Base-by-base conservation (phyloP, 805 yeast species). In the Priceomyces melissophilus region DNA sequence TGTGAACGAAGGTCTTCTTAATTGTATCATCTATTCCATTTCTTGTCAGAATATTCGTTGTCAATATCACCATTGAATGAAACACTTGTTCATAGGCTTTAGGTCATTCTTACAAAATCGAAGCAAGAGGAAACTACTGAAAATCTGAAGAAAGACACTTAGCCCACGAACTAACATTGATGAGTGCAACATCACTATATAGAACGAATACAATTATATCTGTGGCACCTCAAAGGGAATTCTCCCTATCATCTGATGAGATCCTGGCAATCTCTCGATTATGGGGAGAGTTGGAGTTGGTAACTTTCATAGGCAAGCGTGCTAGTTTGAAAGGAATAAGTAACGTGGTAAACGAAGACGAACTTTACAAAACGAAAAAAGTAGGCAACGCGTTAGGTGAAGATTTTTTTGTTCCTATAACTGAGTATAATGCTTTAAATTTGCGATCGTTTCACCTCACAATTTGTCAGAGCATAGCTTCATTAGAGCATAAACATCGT, bases 391-490 rank as follows among this genome's bases (percentile, higher is more conserved):
- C n/a, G 6, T 30, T 35, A 25, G 38, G 38, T 11, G 38, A 35
- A 14, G 29, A 25, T 11, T 35, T 25, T 14, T 28, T 25, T 23
- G 38, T 35, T 6, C 38, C 38, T 16, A 11, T 35, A n/a, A 35
- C 38, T 10, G 38, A 35, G n/a, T 35, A 35, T 30, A 25, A 35
- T 29, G 12, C 40, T 11, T 20, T 14, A 20, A 43, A 46, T 17
- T 33, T 48, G 8, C 32, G 37, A 8, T 29, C 28, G 5, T 48
- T 48, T 35, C 48, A 47, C 11, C 20, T 35, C 27, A 42, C 32
- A 26, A 29, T 48, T 16, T 48, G 53, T 36, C 34, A 39, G 4
- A 37, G 40, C 13, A 48, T 48, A 26, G 26, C 42, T 27, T 40
- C 39, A 26, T 29, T 30, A 13, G 50, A 27, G 29, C 3, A 36